Evolutionary conservation across 208 protist genomes (phyloP).

Genomic region (Acanthamoeba lenticulata): DNA sequence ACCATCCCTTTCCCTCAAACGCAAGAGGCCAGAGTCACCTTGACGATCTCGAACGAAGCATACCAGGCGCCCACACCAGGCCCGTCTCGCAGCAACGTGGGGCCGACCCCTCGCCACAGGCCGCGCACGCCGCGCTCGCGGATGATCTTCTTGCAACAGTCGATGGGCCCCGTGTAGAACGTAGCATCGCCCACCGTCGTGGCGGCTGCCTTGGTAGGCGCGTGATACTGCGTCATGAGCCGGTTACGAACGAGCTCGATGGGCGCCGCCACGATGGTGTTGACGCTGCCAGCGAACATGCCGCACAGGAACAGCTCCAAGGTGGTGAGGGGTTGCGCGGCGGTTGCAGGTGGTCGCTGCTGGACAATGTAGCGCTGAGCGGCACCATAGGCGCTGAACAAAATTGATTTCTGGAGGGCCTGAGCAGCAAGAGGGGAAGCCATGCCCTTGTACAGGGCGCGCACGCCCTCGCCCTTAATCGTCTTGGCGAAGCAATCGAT

Average conservation of each 20-base stretch:
- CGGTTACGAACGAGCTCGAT: not conserved
- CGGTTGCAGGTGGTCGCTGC: not conserved
- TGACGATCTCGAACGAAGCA: not conserved
- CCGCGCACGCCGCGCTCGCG: not conserved
- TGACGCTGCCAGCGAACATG: conserved; percentile 19
- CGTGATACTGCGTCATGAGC: not conserved
- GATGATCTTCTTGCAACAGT: not conserved
- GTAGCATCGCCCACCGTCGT: not conserved
- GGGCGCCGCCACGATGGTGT: not conserved
- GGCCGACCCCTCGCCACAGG: not conserved
- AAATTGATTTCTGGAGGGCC: not conserved
- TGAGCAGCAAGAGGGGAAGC: not conserved
- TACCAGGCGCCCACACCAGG: conserved; percentile 40
- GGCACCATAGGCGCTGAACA: not conserved
- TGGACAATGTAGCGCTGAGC: not conserved
- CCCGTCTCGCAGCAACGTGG: conserved; percentile 6
- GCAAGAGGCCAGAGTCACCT: not conserved
- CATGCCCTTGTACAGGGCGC: conserved; percentile 6
- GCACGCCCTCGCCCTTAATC: not conserved
- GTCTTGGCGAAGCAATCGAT: not conserved
- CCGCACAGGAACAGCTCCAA: not conserved
- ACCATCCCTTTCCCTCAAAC: not conserved
- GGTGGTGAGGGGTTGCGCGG: not conserved
- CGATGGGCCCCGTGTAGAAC: not conserved
- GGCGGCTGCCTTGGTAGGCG: not conserved